A percentile compares a stretch with the other conserved stretches of the same genome.
Conservation (phyloP, 805 yeast species). For the Candida cerambycidarum region DNA sequence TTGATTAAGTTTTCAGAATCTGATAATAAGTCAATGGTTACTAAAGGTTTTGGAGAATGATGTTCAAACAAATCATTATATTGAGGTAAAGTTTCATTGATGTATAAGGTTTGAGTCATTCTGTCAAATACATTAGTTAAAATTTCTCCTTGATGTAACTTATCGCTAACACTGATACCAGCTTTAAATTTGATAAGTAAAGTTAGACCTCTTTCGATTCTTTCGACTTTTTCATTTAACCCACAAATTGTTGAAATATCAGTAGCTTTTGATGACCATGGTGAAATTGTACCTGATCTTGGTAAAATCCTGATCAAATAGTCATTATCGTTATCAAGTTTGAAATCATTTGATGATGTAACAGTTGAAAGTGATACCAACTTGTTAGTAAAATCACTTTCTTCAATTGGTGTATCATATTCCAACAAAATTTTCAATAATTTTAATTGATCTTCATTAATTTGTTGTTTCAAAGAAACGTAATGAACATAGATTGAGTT, state of each 20-base stretch:
- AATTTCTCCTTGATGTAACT: conserved; percentile 48
- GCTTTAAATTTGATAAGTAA: conserved; percentile 68
- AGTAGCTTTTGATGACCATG: conserved; percentile 99
- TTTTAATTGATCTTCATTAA: conserved; percentile 41
- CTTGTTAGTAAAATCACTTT: conserved; percentile 42
- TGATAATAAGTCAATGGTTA: conserved; percentile 63
- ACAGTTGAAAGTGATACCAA: conserved; percentile 34
- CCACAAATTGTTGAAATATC: conserved; percentile 91
- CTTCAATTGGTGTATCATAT: conserved; percentile 70
- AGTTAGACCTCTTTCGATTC: conserved; percentile 90
- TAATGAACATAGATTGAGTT: conserved; percentile 81
- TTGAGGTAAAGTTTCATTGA: conserved; percentile 58
- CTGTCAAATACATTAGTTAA: conserved; percentile 81
- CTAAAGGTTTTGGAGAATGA: conserved; percentile 81
- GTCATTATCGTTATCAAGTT: conserved; percentile 12
- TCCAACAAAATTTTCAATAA: conserved; percentile 63
- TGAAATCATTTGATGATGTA: conserved; percentile 20
- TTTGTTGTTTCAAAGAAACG: conserved; percentile 51
- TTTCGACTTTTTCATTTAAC: conserved; percentile 61
- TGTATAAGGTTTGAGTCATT: conserved; percentile 82
- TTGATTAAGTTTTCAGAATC: conserved; percentile 57
- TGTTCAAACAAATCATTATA: conserved; percentile 72
- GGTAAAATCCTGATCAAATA: conserved; percentile 79
- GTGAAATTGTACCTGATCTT: conserved; percentile 94
- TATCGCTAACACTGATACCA: conserved; percentile 23